phyloP scores from a whole-genome alignment of 805 yeast species.

The Zygoascus ofunaensis region DNA sequence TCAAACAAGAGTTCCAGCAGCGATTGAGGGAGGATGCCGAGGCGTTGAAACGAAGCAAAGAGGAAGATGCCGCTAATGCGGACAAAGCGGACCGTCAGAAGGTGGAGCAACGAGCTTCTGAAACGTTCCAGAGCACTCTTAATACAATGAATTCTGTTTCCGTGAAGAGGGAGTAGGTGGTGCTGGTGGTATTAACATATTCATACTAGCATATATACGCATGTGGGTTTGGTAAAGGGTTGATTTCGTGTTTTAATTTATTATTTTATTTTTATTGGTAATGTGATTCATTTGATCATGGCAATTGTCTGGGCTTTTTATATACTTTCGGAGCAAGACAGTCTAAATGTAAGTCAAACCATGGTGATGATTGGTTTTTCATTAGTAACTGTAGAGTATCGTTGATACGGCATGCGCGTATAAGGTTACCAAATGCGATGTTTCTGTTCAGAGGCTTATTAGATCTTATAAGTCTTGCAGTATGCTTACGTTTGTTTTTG shows the following conservation, averaged over 20 bases:
- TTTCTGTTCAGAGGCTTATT: not conserved
- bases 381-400: not conserved
- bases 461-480: not conserved
- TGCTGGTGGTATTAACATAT: too few relatives aligned
- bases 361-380: not conserved
- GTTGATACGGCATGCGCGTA: not conserved
- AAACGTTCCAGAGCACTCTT: too few relatives aligned
- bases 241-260: too few relatives aligned
- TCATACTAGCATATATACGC: too few relatives aligned
- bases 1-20: conserved; percentile 55
- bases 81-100: conserved; percentile 7
- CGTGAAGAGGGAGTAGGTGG: too few relatives aligned
- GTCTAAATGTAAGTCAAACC: not conserved
- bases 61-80: conserved; percentile 55
- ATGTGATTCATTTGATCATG: too few relatives aligned
- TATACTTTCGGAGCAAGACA: too few relatives aligned
- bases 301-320: too few relatives aligned
- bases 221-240: too few relatives aligned
- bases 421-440: not conserved
- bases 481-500: not conserved
- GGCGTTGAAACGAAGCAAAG: conserved; percentile 60
- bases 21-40: conserved; percentile 55
- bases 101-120: not conserved
- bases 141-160: too few relatives aligned
- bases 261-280: too few relatives aligned